Percentiles rank a stretch among this genome's conserved stretches.
Conservation (phyloP, 805 yeast species). For the Barnettozyma sucrosica region DNA sequence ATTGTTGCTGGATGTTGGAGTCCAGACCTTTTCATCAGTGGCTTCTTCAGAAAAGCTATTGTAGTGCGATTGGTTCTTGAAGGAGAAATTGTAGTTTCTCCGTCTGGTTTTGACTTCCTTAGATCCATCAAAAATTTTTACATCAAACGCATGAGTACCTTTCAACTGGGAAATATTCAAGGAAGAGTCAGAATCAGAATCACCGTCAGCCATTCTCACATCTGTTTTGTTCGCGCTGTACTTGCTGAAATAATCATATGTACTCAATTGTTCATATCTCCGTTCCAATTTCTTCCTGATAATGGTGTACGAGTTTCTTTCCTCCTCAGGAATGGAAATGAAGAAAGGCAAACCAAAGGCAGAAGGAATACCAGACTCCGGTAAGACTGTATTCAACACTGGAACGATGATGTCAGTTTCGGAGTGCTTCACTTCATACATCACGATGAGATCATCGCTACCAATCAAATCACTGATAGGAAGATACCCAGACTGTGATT, state of each 20-base stretch:
- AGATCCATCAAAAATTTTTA: slow-evolving; percentile 34
- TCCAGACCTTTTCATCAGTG: slow-evolving; percentile 31
- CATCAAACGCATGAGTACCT: slow-evolving; percentile 43
- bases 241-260: slow-evolving; percentile 32
- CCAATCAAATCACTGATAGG: slow-evolving; percentile 66
- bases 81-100: slow-evolving; percentile 10
- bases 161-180: slow-evolving; percentile 47
- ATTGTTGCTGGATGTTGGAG: slow-evolving; percentile 37
- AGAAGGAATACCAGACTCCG: slow-evolving; percentile 36
- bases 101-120: slow-evolving; percentile 19
- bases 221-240: slow-evolving; percentile 15
- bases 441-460: slow-evolving; percentile 55
- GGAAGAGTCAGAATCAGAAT: slow-evolving; percentile 42
- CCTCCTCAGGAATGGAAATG: slow-evolving; percentile 47
- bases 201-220: slow-evolving; percentile 29
- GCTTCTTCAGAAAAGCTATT: background rate
- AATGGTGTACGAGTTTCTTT: slow-evolving; percentile 47
- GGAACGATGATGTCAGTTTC: slow-evolving; percentile 54
- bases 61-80: background rate
- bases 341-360: slow-evolving; percentile 78
- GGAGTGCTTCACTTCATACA: slow-evolving; percentile 46
- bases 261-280: slow-evolving; percentile 42
- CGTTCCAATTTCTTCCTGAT: slow-evolving; percentile 54
- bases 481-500: slow-evolving; percentile 43
- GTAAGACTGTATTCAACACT: slow-evolving; percentile 43